Conservation (phyloP, 2,329 filamentous ascomycete species). For the Aspergillus tanneri region DNA sequence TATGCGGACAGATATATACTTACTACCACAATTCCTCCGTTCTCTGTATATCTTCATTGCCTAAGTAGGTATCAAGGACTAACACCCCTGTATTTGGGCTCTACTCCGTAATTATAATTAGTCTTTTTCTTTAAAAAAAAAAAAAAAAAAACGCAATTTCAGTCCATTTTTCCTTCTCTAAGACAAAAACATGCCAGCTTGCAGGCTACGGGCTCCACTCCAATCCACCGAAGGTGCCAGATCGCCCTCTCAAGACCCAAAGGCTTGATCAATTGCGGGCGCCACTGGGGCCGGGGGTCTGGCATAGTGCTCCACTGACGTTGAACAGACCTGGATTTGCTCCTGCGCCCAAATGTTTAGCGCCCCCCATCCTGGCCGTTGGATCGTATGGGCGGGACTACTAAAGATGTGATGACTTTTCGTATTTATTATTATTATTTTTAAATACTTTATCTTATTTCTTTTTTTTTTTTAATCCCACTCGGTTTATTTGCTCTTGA, state of each 20-base stretch:
- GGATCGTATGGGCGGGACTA: constrained; percentile 21
- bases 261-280: constrained; percentile 23
- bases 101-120: too few relatives aligned
- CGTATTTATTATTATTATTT: constrained; percentile 10
- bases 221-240: constrained; percentile 20
- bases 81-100: too few relatives aligned
- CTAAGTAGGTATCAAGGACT: too few relatives aligned
- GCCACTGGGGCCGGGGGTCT: constrained; percentile 19
- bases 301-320: constrained; percentile 19
- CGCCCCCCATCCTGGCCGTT: constrained; percentile 24
- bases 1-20: too few relatives aligned
- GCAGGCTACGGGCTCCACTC: constrained; percentile 13
- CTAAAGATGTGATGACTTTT: constrained; percentile 15
- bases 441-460: constrained; percentile 2
- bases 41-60: too few relatives aligned
- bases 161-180: not conserved
- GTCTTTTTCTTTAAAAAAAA: too few relatives aligned
- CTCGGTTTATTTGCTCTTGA: not conserved
- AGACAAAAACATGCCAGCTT: not conserved
- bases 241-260: constrained; percentile 17
- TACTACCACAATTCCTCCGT: too few relatives aligned
- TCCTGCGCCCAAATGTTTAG: constrained; percentile 17
- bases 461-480: not conserved
- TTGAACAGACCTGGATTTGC: constrained; percentile 19
- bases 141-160: not conserved